Base-by-base conservation (phyloP, 2,329 filamentous ascomycete species). In the Fusarium tupiense region DNA sequence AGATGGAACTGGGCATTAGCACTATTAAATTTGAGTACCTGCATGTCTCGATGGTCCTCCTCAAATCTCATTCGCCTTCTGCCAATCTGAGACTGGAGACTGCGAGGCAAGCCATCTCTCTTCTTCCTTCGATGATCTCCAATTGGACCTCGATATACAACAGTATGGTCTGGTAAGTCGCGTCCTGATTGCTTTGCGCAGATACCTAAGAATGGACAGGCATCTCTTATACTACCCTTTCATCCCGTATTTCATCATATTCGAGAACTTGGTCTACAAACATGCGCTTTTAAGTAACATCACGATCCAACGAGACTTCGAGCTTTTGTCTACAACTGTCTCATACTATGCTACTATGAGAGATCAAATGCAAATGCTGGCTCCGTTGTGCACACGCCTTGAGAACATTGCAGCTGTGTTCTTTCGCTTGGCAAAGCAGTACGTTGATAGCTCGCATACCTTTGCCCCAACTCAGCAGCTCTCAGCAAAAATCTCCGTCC, bases 221-320 rank as follows among this genome's bases (percentile, higher is more conserved):
- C 54, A 69, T 20, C 47, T 69, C 3, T 22, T 71, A 8, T 71
- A 69, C 22, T 69, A 53, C 20, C 68, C 68, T 0, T 71, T 71
- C 7, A 64, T 60, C 9, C 38, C 68, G 3, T 71, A 64, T n/a
- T 64, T 64, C 76, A 40, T 71, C 11, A 26, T 71, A 13, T 71
- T 69, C 14, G 46, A 56, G 10, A 29, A 66, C 16, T 8, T 68
- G 9, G 35, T 35, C 8, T 11, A 66, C 0, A 8, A 11, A 2
- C 31, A 50, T 14, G 12, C 31, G 7, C 29, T 22, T 3, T 19
- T n/a, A 0, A 29, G 41, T 6, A 10, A 4, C 8, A 9, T 20
- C 3, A 40, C 24, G 3, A 41, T 24, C 2, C 24, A 57, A 9
- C 20, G 31, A 22, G 62, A 69, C 13, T 24, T 53, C 4, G 24